Percentiles rank a stretch among this genome's conserved stretches.
Evolutionary conservation across 345 rosid species (phyloP).

Genomic region (Conringia planisiliqua): DNA sequence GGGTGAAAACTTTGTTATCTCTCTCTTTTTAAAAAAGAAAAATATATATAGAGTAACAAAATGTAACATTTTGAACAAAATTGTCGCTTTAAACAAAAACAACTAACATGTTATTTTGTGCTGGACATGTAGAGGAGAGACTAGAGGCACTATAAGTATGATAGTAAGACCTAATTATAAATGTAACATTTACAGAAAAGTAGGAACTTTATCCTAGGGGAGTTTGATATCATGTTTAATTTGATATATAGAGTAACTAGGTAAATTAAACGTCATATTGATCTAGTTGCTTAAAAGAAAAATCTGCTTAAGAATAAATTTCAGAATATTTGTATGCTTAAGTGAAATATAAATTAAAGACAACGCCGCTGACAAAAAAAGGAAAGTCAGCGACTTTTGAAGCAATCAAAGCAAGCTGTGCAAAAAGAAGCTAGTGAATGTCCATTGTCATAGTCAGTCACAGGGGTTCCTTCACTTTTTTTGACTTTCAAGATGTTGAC

Average conservation of each 20-base stretch:
- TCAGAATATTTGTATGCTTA: background rate
- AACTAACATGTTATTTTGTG: background rate
- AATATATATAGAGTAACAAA: no score
- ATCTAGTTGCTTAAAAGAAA: background rate
- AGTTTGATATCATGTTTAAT: background rate
- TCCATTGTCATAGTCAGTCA: background rate
- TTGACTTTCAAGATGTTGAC: conserved; percentile 14
- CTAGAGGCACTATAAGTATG: background rate
- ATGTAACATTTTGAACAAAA: no score
- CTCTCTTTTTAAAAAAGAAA: background rate
- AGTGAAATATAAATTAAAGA: background rate
- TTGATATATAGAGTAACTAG: background rate
- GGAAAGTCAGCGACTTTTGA: background rate
- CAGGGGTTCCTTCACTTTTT: background rate
- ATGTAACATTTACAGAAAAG: background rate
- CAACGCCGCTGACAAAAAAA: background rate
- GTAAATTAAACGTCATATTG: background rate
- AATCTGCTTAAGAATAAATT: background rate
- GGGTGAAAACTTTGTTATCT: background rate
- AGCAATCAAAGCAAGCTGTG: background rate
- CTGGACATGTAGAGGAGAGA: background rate
- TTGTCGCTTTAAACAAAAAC: no score
- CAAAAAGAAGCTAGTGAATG: background rate
- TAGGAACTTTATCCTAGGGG: background rate
- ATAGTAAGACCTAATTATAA: background rate